Evolutionary conservation across 208 protist species (phyloP), one percentile per base, ranked within the genome.

Genomic region (Angomonas deanei): DNA sequence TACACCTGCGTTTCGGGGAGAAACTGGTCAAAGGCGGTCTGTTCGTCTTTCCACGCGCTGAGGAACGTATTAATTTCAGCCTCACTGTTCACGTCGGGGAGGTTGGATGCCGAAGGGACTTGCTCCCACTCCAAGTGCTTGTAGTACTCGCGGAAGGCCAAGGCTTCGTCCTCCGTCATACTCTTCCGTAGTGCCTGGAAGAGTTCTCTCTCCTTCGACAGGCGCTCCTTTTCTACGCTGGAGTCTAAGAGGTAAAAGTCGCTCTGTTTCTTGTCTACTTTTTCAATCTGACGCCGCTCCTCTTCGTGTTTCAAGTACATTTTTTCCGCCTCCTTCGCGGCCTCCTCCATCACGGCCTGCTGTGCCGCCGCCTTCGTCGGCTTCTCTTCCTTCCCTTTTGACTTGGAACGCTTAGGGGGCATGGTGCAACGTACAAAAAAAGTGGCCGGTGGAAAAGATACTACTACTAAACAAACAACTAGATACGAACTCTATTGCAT

Each of bases 61-160:
- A 97, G 78, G 57, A 96, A 97, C 0, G 86, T 82, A 70, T 95
- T 97, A 61, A 97, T 90, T n/a, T 92, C 86, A 26, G 76, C 80
- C 61, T 91, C 80, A 50, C 66, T 80, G 54, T 74, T 10, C n/a
- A 97, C 86, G 32, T 85, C 61, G 0, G 92, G 92, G 31, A 97
- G 78, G 32, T 84, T 77, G 28, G 80, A 85, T 1, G 85, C 83
- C 17, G 76, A 63, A 8, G 90, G 78, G 19, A 96, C 72, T 27
- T 64, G 42, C 27, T 71, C 70, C 89, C 92, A 97, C 17, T 63
- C 53, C 1, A 68, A 53, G 69, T 97, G 88, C 70, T 97, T 97
- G 21, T 71, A 65, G 72, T 88, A 76, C 34, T 93, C 85, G 15
- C 68, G 64, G 52, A 90, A 92, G 17, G 80, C 84, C 11, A 96